Evolutionary conservation across 305 asterid species (phyloP), one percentile per base, ranked within the genome.

Genomic region (Fraxinus latifolia): DNA sequence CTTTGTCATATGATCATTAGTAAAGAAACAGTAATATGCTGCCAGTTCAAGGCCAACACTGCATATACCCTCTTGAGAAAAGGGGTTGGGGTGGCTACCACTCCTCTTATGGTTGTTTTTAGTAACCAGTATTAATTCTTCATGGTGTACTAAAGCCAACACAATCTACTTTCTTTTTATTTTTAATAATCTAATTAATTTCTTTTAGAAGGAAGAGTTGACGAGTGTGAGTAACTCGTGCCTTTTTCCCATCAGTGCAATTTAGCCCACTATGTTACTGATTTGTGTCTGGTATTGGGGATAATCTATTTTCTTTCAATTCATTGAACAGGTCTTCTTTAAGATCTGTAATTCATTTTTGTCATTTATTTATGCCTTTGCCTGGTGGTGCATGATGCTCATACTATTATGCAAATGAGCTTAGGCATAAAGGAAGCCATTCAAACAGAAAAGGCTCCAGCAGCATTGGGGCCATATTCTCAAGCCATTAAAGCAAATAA

Each of bases 401-500:
- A 70, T 78, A 55, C 65, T 78, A 11, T 82, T 84, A 79, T 86
- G 77, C 25, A 47, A 58, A 47, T 76, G 77, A 34, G 67, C 67
- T 5, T 79, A 92, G 97, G 90, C 82, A 17, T 80, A 36, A 92
- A 91, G 90, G 96, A 92, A 86, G 94, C 94, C 25, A 88, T 95
- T 65, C 81, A 77, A 68, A 93, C 97, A 4, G 97, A 93, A 19
- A 92, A 91, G 76, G 98, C 97, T 71, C 98, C 98, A 0, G 91
- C 92, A 1, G 98, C 98, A 36, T 82, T 92, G 89, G 97, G 98
- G 36, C 97, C 98, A 9, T 93, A 94, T 82, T 91, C 94, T 76
- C 98, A 94, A 90, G 98, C 97, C 82, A 91, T 92, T 32, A 93
- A 93, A 77, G 89, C 95, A 4, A 90, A 93, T 76, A 90, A 91